Conservation (phyloP, 176 grass and related monocot species). For the Oryza officinalis region DNA sequence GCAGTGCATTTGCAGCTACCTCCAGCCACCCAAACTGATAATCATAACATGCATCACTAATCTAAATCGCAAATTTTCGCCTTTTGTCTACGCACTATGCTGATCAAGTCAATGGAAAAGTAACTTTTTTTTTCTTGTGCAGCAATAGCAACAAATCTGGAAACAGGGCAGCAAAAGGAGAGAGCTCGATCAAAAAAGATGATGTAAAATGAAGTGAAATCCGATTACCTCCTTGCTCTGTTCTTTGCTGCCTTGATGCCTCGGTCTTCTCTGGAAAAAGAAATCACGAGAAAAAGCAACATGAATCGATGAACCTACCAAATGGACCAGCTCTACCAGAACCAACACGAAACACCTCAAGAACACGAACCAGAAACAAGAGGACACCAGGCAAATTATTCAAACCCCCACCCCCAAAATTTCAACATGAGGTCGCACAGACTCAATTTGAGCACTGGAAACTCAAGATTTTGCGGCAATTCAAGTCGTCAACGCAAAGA, state of each 20-base stretch:
- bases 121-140: not conserved
- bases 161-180: not conserved
- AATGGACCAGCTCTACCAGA: not conserved
- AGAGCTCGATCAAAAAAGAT: not conserved
- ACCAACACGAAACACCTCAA: not conserved
- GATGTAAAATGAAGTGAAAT: slow-evolving; percentile 2
- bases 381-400: slow-evolving; percentile 1
- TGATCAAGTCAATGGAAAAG: slow-evolving; percentile 19
- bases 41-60: not conserved
- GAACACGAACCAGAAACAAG: slow-evolving; percentile 16
- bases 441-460: not conserved
- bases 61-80: not conserved
- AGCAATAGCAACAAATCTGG: not conserved
- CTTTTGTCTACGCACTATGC: not conserved
- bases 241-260: slow-evolving; percentile 50
- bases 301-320: slow-evolving; percentile 4
- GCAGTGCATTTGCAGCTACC: not conserved
- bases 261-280: slow-evolving; percentile 65
- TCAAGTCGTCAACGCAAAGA: too few species aligned
- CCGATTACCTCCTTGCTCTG: slow-evolving; percentile 64
- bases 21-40: not conserved
- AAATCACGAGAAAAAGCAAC: slow-evolving; percentile 30
- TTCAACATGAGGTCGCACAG: not conserved
- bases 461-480: not conserved
- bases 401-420: not conserved